Conservation (phyloP, 1,284 basidiomycete species). For the Pseudomicrostroma phylloplanum region DNA sequence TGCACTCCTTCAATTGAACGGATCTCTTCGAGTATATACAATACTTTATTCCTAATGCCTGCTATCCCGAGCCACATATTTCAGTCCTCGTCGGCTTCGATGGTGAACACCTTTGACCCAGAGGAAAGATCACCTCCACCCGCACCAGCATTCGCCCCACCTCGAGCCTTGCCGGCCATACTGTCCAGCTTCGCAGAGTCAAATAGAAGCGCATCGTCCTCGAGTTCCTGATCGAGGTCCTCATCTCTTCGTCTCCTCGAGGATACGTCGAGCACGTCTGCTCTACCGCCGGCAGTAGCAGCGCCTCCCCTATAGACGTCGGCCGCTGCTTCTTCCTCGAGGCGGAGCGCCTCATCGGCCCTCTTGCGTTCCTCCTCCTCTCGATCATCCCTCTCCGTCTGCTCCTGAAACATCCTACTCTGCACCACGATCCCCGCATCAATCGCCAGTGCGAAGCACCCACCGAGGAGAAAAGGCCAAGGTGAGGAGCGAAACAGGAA, state of each 20-base stretch:
- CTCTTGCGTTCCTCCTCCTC: slow-evolving; percentile 1
- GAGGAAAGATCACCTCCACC: too few species aligned
- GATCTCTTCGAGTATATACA: too few species aligned
- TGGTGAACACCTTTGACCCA: neutral
- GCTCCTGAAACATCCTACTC: slow-evolving; percentile 37
- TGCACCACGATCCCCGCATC: slow-evolving; percentile 48
- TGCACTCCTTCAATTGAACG: too few species aligned
- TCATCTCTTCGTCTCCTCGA: too few species aligned
- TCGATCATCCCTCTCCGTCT: slow-evolving; percentile 41
- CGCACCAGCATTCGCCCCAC: neutral
- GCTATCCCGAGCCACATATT: too few species aligned
- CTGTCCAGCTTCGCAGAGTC: neutral
- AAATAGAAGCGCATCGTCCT: slow-evolving; percentile 3
- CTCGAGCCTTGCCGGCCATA: neutral
- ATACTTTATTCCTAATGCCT: too few species aligned
- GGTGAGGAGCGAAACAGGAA: slow-evolving; percentile 25
- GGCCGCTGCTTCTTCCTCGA: too few species aligned
- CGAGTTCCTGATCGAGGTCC: neutral
- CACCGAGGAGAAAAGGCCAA: slow-evolving; percentile 30
- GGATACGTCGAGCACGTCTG: too few species aligned
- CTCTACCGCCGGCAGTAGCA: too few species aligned
- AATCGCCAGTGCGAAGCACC: slow-evolving; percentile 45
- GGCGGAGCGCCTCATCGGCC: too few species aligned
- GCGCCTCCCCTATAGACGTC: too few species aligned
- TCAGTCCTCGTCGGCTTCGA: slow-evolving; percentile 1